Percentiles rank a stretch among this genome's conserved stretches.
phyloP scores from a whole-genome alignment of 2,329 filamentous ascomycete genomes.

The Hypocrella siamensis region DNA sequence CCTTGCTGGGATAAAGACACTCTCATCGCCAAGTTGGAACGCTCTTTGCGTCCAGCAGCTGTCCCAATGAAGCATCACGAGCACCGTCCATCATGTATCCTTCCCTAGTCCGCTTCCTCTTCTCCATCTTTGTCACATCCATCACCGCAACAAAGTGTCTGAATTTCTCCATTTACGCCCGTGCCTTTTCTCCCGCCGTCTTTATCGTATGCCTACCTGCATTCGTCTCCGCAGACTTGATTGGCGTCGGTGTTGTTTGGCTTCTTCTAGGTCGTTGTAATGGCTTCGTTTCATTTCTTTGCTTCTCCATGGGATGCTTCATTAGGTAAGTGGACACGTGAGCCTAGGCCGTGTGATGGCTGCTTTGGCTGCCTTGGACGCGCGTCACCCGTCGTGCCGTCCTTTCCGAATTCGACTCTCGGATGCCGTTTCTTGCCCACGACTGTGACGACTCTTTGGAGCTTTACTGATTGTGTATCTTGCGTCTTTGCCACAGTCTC shows the following conservation, averaged over 20 bases:
- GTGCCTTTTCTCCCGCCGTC: conserved; percentile 10
- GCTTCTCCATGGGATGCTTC: conserved; percentile 8
- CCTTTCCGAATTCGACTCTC: no score
- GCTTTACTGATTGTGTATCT: conserved; percentile 2
- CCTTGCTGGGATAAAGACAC: no score
- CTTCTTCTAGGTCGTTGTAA: conserved; percentile 11
- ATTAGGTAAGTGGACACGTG: conserved; percentile 11
- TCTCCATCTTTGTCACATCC: conserved; percentile 14
- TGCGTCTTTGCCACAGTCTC: conserved; percentile 6
- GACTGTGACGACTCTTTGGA: not conserved
- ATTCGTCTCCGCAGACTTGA: conserved; percentile 13
- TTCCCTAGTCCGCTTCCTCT: conserved; percentile 11
- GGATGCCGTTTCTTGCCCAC: not conserved
- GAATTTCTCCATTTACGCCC: conserved; percentile 12
- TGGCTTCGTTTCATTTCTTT: conserved; percentile 8
- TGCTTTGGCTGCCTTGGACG: not conserved
- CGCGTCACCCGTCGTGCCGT: conserved; percentile 5
- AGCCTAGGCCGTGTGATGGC: not conserved
- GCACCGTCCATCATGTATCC: conserved; percentile 4
- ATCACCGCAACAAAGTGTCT: conserved; percentile 13
- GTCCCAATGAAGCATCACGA: conserved; percentile 2
- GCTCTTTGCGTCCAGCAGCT: not conserved
- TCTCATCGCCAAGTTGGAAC: no score
- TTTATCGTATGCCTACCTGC: conserved; percentile 17
- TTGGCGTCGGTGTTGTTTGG: conserved; percentile 10